Percentiles rank a stretch among this genome's conserved stretches.
Conservation (phyloP, 441 rosid genomes). For the Euphorbia celastroides region DNA sequence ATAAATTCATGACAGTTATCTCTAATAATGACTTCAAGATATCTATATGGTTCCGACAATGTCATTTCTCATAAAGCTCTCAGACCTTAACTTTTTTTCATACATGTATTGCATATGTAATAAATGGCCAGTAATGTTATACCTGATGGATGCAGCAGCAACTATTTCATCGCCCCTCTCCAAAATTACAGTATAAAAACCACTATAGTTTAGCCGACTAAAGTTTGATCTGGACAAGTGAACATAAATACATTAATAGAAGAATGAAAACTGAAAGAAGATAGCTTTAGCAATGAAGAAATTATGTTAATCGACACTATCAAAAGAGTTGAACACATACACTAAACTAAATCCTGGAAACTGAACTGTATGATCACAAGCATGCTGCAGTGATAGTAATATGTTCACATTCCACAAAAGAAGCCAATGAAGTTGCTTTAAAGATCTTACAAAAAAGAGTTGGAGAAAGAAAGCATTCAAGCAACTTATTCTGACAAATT, state of each 20-base stretch:
- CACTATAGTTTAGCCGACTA: slow-evolving; percentile 69
- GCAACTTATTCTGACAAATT: not conserved
- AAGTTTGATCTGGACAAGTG: slow-evolving; percentile 71
- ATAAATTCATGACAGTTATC: not conserved
- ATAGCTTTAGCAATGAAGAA: not conserved
- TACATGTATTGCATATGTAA: not conserved
- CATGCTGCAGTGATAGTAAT: not conserved
- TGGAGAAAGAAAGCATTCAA: not conserved
- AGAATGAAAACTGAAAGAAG: not conserved
- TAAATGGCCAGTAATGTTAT: slow-evolving; percentile 15
- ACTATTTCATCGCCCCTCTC: slow-evolving; percentile 97
- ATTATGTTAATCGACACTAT: not conserved
- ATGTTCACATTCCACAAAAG: not conserved
- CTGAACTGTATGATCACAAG: not conserved
- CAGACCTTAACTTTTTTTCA: not conserved
- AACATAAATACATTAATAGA: slow-evolving; percentile 16
- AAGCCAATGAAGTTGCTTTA: not conserved
- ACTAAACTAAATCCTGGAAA: not conserved
- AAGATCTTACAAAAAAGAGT: not conserved
- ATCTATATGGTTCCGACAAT: not conserved
- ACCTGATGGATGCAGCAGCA: slow-evolving; percentile 94
- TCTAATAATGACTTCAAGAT: not conserved
- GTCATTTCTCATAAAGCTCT: not conserved
- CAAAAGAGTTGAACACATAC: not conserved
- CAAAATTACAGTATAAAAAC: slow-evolving; percentile 80